Conservation (phyloP, 331 rosid species). For the Malus hybrid region DNA sequence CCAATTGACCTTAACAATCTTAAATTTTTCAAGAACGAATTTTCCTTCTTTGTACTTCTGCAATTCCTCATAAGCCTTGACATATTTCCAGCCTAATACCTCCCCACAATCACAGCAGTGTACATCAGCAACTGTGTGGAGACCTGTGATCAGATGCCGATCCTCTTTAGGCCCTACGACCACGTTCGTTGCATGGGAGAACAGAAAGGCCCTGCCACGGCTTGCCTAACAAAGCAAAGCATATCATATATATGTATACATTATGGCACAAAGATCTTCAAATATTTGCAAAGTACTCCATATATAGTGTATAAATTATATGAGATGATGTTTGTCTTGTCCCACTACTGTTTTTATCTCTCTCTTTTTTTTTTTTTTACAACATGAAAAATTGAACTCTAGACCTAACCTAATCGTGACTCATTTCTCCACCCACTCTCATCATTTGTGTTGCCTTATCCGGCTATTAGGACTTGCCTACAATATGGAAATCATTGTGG, state of each 20-base stretch:
- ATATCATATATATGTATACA: background rate
- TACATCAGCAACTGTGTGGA: conserved; percentile 55
- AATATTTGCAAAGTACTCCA: background rate
- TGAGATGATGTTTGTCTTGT: background rate
- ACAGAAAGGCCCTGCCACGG: conserved; percentile 67
- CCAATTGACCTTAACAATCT: conserved; percentile 37
- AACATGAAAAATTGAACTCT: too few relatives aligned
- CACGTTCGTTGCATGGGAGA: conserved; percentile 54
- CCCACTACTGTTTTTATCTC: too few relatives aligned
- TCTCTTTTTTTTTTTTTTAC: too few relatives aligned
- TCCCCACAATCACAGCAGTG: conserved; percentile 56
- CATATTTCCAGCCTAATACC: conserved; percentile 63
- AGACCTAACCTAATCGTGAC: too few relatives aligned
- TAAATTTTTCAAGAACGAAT: conserved; percentile 52
- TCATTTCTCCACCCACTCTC: background rate
- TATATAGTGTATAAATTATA: background rate
- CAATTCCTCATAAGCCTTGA: conserved; percentile 45
- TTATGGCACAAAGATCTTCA: background rate
- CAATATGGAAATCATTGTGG: background rate
- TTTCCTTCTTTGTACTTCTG: conserved; percentile 82
- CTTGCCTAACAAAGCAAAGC: conserved; percentile 33
- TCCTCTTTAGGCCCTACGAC: conserved; percentile 37
- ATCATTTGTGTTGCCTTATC: background rate
- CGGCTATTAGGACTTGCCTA: background rate
- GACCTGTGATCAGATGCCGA: conserved; percentile 51